Evolutionary conservation across 2,329 filamentous ascomycete species (phyloP).

Genomic region (Paecilomyces variotii): DNA sequence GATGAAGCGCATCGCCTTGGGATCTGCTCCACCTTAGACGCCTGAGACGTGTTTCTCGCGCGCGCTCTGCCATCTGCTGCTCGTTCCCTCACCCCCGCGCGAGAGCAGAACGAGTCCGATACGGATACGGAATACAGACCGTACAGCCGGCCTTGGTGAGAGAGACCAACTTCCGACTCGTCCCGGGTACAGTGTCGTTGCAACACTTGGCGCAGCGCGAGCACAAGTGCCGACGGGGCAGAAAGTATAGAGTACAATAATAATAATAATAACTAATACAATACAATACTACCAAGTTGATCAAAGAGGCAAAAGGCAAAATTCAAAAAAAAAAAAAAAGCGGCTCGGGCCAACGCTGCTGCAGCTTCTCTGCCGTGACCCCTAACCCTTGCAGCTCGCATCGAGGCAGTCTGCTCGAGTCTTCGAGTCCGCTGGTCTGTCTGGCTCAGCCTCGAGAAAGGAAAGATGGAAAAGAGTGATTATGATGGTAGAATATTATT

Average conservation of each 20-base stretch:
- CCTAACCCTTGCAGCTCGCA: background rate
- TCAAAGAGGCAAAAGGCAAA: background rate
- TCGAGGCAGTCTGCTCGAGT: background rate
- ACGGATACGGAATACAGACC: background rate
- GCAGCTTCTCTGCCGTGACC: background rate
- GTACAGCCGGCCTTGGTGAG: background rate
- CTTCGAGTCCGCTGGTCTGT: background rate
- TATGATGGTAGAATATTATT: background rate
- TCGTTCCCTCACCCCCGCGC: background rate
- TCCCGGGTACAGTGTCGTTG: background rate
- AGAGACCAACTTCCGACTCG: background rate
- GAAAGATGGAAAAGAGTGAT: background rate
- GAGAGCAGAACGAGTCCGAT: background rate
- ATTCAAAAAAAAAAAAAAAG: background rate
- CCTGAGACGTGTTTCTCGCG: conserved; percentile 1
- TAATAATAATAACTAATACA: too few relatives aligned
- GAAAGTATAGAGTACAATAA: background rate
- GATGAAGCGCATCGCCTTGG: background rate
- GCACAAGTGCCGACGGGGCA: background rate
- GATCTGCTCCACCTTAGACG: conserved; percentile 1
- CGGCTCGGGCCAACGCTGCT: background rate
- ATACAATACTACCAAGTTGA: background rate
- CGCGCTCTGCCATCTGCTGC: background rate
- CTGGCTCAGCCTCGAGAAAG: background rate
- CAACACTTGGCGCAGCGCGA: background rate